Base-by-base conservation (phyloP, 805 yeast species). In the Starmera amethionina region DNA sequence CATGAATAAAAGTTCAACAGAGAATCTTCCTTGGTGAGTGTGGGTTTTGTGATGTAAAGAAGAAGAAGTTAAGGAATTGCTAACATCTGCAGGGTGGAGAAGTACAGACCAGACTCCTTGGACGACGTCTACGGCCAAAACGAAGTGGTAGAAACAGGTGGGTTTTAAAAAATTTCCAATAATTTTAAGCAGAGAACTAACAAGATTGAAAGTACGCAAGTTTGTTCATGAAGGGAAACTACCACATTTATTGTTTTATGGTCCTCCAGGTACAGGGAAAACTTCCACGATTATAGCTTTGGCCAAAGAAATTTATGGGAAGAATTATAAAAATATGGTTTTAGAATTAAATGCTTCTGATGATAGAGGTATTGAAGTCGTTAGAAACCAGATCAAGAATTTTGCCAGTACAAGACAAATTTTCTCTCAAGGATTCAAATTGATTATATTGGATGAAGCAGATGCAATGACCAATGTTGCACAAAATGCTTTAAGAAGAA, bases 311-410 rank as follows among this genome's bases (percentile, higher is more conserved):
- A 75, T 89, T 8, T 89, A 82, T 56, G 99, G 98, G 3, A 75
- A 77, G 47, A 70, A 73, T 45, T 85, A 84, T 58, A 76, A 72
- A 51, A 84, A 87, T 55, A 88, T 89, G 89, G 97, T 93, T 2
- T 65, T 93, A 41, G 98, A 93, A 58, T 70, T 93, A 59, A 93
- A 93, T 62, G 98, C 98, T 4, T 82, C 94, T 4, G 98, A 93
- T 60, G 98, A 93, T 60, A 76, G 98, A 64, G 98, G 98, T 48
- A 93, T 93, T 49, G 95, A 87, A 51, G 97, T 93, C 35, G 97
- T 93, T n/a, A 75, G 99, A 47, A 93, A 93, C 54, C 96, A 88
- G 62, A 88, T 93, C 67, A 93, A 93, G 69, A 88, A 82, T 51
- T 93, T 93, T 65, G 98, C 98, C 10, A 78, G 90, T 28, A 93